A percentile compares a stretch with the other conserved stretches of the same genome.
phyloP scores from a whole-genome alignment of 352 stramenopile genomes.

The Phytophthora citricola region DNA sequence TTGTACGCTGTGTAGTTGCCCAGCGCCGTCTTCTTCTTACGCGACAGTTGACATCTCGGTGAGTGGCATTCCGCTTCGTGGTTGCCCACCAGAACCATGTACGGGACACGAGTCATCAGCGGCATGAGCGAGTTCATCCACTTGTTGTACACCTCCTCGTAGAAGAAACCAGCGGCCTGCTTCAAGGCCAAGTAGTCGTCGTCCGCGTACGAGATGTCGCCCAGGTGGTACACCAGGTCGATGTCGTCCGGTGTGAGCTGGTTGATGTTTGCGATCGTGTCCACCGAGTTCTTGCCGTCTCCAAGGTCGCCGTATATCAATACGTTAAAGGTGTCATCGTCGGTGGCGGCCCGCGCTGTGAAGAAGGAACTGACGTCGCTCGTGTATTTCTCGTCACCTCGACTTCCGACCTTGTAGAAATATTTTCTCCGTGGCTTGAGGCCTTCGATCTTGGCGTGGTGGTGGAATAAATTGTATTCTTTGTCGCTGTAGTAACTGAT shows the following conservation, averaged over 20 bases:
- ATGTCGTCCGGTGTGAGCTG: slow-evolving; percentile 38
- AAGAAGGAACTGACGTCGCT: slow-evolving; percentile 43
- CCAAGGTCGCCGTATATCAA: slow-evolving; percentile 67
- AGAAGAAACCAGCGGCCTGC: slow-evolving; percentile 72
- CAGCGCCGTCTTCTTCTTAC: slow-evolving; percentile 55
- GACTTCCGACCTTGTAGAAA: slow-evolving; percentile 58
- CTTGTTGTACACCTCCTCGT: slow-evolving; percentile 88
- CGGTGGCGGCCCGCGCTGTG: slow-evolving; percentile 32
- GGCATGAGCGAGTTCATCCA: slow-evolving; percentile 78
- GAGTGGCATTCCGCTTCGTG: slow-evolving; percentile 91
- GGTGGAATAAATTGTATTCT: slow-evolving; percentile 51
- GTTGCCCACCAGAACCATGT: slow-evolving; percentile 89
- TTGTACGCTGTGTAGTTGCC: slow-evolving; percentile 90
- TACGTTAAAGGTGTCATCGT: slow-evolving; percentile 51
- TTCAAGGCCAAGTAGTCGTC: slow-evolving; percentile 31
- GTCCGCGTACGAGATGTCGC: slow-evolving; percentile 68
- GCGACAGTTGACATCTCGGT: slow-evolving; percentile 57
- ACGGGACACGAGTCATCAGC: slow-evolving; percentile 66
- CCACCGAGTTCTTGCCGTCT: slow-evolving; percentile 43
- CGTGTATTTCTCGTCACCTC: slow-evolving; percentile 26
- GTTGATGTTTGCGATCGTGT: slow-evolving; percentile 53
- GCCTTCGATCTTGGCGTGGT: slow-evolving; percentile 41
- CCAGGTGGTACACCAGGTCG: slow-evolving; percentile 76
- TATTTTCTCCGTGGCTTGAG: slow-evolving; percentile 49
- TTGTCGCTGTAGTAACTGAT: slow-evolving; percentile 61